phyloP scores from a whole-genome alignment of 306 rosid species.

The Citrullus mucosospermus region DNA sequence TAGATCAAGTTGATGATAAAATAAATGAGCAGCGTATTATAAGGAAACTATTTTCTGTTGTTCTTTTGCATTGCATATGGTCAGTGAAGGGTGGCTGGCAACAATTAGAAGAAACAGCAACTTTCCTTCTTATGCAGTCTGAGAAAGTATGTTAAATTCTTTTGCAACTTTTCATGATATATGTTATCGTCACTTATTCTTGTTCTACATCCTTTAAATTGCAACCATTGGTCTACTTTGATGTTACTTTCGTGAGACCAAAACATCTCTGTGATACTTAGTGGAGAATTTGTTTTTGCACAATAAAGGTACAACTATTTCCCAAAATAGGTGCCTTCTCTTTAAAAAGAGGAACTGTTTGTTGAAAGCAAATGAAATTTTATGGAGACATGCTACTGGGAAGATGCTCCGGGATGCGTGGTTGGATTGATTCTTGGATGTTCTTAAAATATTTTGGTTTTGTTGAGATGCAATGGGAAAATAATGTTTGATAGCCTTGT shows the following conservation, averaged over 20 bases:
- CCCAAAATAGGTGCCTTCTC: background rate
- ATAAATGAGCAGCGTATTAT: slow-evolving; percentile 46
- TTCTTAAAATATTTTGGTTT: background rate
- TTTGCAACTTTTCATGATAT: background rate
- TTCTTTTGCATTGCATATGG: slow-evolving; percentile 66
- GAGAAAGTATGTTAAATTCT: slow-evolving; percentile 52
- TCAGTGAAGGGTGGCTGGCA: slow-evolving; percentile 97
- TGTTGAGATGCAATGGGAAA: no score
- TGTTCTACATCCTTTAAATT: background rate
- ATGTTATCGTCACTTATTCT: background rate
- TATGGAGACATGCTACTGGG: background rate
- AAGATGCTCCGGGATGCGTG: background rate
- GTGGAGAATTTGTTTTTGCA: background rate
- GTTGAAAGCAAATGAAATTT: background rate
- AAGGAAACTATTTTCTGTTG: slow-evolving; percentile 62
- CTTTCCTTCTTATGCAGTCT: slow-evolving; percentile 48
- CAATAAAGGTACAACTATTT: background rate
- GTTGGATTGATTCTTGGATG: background rate
- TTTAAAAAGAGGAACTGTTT: background rate
- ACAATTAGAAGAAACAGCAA: slow-evolving; percentile 79
- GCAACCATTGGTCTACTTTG: background rate
- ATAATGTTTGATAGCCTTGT: no score
- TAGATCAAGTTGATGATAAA: slow-evolving; percentile 26
- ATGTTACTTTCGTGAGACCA: background rate
- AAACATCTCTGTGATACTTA: background rate